Conservation (phyloP, 495 filamentous ascomycete species). For the Daldinia caldariorum region DNA sequence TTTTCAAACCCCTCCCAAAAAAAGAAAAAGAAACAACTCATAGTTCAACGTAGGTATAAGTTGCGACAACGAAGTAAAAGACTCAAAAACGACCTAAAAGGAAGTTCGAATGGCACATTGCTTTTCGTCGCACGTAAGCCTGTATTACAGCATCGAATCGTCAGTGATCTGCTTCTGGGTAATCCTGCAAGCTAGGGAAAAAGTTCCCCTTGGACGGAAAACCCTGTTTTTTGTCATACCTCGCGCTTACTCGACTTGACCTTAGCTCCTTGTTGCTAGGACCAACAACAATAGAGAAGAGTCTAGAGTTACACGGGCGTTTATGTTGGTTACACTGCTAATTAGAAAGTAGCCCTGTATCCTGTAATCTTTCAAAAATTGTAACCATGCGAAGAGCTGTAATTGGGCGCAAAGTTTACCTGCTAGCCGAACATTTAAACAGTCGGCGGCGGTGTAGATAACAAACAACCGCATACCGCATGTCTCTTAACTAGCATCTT, state of each 20-base stretch:
- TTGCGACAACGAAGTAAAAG: constrained; percentile 1
- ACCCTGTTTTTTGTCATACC: constrained; percentile 22
- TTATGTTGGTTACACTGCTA: constrained; percentile 31
- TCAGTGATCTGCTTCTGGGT: constrained; percentile 11
- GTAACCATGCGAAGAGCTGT: constrained; percentile 10
- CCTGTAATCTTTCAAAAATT: constrained; percentile 16
- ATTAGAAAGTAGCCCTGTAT: constrained; percentile 10
- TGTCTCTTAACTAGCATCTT: neutral
- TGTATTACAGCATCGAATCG: neutral
- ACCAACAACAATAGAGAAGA: neutral
- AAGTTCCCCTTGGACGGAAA: neutral
- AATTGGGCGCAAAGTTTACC: neutral
- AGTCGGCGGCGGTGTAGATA: constrained; percentile 12
- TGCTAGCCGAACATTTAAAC: constrained; percentile 7
- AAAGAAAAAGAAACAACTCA: neutral
- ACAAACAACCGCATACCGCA: constrained; percentile 8
- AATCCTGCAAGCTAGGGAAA: constrained; percentile 6
- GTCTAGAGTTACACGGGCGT: constrained; percentile 35
- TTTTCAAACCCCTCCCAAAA: no score
- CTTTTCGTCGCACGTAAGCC: constrained; percentile 24
- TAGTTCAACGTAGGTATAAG: neutral
- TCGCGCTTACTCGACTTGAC: constrained; percentile 36
- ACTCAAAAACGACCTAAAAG: neutral
- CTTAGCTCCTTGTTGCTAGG: neutral
- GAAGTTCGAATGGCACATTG: neutral